These are phyloP conservation scores for Neurospora intermedia DNA, from an alignment of 495 filamentous ascomycete species.

Conservation along the genomic window DNA sequence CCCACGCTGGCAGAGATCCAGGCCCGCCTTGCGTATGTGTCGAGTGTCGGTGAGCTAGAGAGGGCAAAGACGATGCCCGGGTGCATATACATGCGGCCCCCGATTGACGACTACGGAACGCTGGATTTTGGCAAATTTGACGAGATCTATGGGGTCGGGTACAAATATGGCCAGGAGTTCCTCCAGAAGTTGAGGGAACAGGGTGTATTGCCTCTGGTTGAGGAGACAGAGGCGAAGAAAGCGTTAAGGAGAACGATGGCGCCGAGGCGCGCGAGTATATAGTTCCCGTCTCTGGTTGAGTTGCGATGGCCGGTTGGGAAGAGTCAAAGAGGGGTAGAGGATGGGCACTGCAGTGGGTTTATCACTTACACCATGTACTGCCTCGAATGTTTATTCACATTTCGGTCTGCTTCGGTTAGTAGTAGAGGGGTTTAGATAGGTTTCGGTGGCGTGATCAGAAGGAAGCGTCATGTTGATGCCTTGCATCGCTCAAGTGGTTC, in stretches of 20 bases:
- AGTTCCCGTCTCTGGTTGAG: background rate
- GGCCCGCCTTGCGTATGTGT: conserved; percentile 86
- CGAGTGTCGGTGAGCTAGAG: conserved; percentile 84
- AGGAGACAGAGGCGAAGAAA: conserved; percentile 79
- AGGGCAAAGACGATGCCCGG: conserved; percentile 79
- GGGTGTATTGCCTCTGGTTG: conserved; percentile 56
- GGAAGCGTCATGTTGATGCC: background rate
- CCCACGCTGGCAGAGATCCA: conserved; percentile 95
- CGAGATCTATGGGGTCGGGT: conserved; percentile 87
- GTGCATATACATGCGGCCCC: conserved; percentile 90
- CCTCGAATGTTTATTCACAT: background rate
- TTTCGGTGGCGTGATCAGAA: background rate
- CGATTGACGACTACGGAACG: conserved; percentile 86
- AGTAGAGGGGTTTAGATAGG: background rate
- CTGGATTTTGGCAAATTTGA: conserved; percentile 95
- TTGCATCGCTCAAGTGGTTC: background rate
- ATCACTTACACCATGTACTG: background rate
- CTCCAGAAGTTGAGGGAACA: conserved; percentile 61
- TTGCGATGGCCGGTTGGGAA: background rate
- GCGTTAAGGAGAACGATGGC: conserved; percentile 87
- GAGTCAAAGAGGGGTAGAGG: background rate
- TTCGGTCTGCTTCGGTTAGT: background rate
- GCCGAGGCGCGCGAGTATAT: conserved; percentile 85
- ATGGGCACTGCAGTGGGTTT: background rate
- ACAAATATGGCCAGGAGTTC: conserved; percentile 71